Conservation (phyloP, 495 filamentous ascomycete species). For the Podospora pseudocomata region DNA sequence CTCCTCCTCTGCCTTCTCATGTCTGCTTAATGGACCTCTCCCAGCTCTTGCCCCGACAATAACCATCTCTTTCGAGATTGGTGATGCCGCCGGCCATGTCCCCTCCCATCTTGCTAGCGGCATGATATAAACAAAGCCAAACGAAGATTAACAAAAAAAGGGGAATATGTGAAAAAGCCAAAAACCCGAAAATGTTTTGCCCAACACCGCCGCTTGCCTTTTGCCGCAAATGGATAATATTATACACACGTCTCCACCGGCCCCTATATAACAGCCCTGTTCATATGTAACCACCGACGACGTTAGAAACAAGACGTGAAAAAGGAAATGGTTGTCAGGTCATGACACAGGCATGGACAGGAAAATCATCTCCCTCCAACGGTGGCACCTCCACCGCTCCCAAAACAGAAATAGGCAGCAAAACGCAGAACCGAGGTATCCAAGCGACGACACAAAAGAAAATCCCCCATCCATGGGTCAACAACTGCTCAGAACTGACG, state of each 20-base stretch:
- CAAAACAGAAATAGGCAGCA: neutral
- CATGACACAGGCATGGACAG: neutral
- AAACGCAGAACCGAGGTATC: neutral
- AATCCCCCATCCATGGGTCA: neutral
- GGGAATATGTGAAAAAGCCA: neutral
- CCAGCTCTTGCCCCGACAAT: too few species aligned
- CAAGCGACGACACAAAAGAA: neutral
- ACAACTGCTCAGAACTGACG: constrained; percentile 17
- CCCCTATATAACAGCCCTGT: neutral
- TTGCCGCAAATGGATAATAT: neutral
- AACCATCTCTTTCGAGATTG: too few species aligned
- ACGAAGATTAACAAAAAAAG: constrained; percentile 3
- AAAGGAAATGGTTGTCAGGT: neutral
- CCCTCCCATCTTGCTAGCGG: neutral
- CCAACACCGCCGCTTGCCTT: neutral
- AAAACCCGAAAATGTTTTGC: neutral
- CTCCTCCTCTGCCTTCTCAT: too few species aligned
- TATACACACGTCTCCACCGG: constrained; percentile 9
- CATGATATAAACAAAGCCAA: constrained; percentile 6
- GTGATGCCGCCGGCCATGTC: too few species aligned
- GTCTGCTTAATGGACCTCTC: too few species aligned
- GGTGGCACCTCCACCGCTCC: neutral
- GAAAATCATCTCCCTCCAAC: neutral
- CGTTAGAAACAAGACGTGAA: neutral
- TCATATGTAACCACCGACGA: neutral